phyloP scores from a whole-genome alignment of 768 basidiomycete genomes.

The Roridomyces roridus region DNA sequence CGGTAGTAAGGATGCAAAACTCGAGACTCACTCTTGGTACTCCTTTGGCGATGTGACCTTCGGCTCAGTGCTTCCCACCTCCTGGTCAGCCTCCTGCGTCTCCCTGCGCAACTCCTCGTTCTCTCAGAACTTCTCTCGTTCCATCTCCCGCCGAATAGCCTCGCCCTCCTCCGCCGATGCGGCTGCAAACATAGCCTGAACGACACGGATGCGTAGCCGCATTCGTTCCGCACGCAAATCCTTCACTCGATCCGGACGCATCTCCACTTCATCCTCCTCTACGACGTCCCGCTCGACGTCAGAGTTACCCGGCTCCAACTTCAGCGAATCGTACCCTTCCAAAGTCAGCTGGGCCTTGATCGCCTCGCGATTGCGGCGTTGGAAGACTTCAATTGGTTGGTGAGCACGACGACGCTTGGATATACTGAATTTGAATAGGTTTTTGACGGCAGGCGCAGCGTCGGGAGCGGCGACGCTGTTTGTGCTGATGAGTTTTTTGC shows the following conservation, averaged over 20 bases:
- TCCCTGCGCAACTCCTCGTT: not conserved
- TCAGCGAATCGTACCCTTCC: not conserved
- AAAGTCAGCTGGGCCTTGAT: not conserved
- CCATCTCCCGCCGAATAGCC: not conserved
- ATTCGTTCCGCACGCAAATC: not conserved
- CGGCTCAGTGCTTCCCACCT: no score
- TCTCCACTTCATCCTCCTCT: not conserved
- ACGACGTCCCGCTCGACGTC: not conserved
- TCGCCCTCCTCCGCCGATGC: not conserved
- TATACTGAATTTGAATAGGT: not conserved
- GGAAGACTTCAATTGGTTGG: conserved; percentile 6
- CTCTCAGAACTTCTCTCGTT: conserved; percentile 2
- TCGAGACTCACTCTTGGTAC: not conserved
- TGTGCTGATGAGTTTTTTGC: not conserved
- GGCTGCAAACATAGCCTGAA: not conserved
- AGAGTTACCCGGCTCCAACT: not conserved
- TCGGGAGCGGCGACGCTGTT: not conserved
- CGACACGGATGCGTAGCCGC: not conserved
- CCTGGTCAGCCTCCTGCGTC: not conserved
- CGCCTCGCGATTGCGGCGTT: not conserved
- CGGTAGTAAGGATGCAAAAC: no score
- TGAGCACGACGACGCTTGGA: not conserved
- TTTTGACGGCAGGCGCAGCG: not conserved
- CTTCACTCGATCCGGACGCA: not conserved
- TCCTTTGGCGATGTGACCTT: not conserved